Conservation (phyloP, 2,329 filamentous ascomycete species). For the Penicillium digitatum region DNA sequence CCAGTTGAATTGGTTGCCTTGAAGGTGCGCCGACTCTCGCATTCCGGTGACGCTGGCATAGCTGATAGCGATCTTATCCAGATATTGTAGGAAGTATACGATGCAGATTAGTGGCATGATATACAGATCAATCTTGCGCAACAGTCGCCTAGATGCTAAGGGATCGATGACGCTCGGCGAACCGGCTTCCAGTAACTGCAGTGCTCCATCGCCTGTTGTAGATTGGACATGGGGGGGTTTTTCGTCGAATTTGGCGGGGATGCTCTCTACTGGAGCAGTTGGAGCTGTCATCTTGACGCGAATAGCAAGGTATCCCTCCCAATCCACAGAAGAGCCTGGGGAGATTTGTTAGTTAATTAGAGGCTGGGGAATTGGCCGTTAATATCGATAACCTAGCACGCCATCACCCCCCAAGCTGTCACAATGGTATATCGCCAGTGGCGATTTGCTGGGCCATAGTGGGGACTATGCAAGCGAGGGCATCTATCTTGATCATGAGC, state of each 20-base stretch:
- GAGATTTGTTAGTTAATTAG: not conserved
- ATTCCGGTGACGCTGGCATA: conserved; percentile 31
- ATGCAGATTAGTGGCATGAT: conserved; percentile 32
- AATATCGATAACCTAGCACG: not conserved
- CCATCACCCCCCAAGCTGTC: not conserved
- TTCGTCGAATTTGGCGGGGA: not conserved
- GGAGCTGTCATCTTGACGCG: not conserved
- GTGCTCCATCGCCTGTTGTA: not conserved
- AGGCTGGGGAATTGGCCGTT: not conserved
- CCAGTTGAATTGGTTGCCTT: conserved; percentile 46
- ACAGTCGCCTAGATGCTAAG: conserved; percentile 12
- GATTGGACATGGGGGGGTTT: not conserved
- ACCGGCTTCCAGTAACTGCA: conserved; percentile 3
- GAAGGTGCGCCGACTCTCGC: conserved; percentile 32
- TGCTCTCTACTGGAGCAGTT: not conserved
- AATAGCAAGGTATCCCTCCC: not conserved
- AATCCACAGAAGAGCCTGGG: not conserved
- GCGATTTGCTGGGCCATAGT: not conserved
- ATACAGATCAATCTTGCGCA: conserved; percentile 30
- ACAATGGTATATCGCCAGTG: not conserved
- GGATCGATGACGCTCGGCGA: conserved; percentile 1
- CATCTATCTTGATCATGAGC: not conserved
- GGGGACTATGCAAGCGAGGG: not conserved
- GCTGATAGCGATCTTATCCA: conserved; percentile 26
- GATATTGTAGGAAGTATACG: conserved; percentile 31